These are phyloP conservation scores for Fusarium avenaceum DNA, from an alignment of 2,329 filamentous ascomycete genomes.

Conservation along the genomic window DNA sequence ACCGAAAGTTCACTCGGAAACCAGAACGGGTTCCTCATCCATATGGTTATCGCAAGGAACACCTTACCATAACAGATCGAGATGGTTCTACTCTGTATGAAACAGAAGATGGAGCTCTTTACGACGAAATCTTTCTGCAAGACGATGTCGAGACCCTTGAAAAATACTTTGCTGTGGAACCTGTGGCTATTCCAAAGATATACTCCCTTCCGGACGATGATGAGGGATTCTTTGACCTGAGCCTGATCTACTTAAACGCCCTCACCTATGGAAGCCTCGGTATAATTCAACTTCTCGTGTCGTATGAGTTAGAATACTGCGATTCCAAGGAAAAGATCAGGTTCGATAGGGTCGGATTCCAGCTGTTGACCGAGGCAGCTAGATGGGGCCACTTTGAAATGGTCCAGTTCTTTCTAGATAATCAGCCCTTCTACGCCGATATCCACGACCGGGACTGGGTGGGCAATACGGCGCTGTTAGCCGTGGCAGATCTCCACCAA, in stretches of 20 bases:
- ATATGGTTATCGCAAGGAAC: not conserved
- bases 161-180: not conserved
- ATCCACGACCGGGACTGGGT: not conserved
- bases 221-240: not conserved
- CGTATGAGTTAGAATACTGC: not conserved
- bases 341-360: not conserved
- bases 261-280: not conserved
- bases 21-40: not conserved
- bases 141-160: not conserved
- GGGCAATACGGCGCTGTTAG: not conserved
- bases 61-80: not conserved
- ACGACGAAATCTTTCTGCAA: not conserved
- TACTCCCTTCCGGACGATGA: not conserved
- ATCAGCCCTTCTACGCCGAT: slow-evolving; percentile 1
- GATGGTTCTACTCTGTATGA: not conserved
- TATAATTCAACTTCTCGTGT: not conserved
- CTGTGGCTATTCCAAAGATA: not conserved
- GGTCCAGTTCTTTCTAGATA: not conserved
- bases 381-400: not conserved
- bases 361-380: not conserved
- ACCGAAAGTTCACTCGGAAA: not conserved
- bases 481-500: not conserved
- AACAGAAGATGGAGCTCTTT: not conserved
- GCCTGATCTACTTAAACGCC: not conserved
- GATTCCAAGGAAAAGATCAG: not conserved